These are phyloP conservation scores for Lipomyces lipofer DNA, from an alignment of 805 yeast genomes.

Conservation along the genomic window DNA sequence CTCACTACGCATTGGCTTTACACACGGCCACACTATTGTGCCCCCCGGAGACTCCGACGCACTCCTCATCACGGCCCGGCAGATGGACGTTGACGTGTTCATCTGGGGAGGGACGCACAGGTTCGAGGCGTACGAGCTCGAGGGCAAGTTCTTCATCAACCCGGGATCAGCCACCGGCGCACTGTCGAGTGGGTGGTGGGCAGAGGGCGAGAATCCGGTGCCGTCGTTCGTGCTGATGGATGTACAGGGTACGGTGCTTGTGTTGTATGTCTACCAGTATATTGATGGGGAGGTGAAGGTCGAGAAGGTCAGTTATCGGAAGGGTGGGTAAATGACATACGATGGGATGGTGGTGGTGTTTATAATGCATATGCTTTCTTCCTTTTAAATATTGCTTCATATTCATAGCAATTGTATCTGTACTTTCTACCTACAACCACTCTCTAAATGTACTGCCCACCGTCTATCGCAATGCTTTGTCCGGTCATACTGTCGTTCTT, in stretches of 20 bases:
- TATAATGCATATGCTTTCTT: background rate
- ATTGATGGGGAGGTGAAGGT: slow-evolving; percentile 84
- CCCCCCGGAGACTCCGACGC: slow-evolving; percentile 89
- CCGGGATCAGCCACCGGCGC: slow-evolving; percentile 99
- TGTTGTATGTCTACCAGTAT: slow-evolving; percentile 80
- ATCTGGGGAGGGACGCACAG: slow-evolving; percentile 92
- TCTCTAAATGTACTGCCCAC: slow-evolving; percentile 35
- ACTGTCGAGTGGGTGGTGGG: slow-evolving; percentile 62
- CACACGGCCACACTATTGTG: slow-evolving; percentile 78
- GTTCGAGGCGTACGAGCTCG: slow-evolving; percentile 90
- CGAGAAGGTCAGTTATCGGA: slow-evolving; percentile 75
- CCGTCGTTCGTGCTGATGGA: slow-evolving; percentile 91
- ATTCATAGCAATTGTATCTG: background rate
- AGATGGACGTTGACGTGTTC: slow-evolving; percentile 86
- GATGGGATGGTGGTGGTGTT: background rate
- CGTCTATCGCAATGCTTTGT: slow-evolving; percentile 45
- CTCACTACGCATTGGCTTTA: slow-evolving; percentile 74
- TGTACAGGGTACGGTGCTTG: slow-evolving; percentile 74
- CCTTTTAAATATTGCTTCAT: background rate
- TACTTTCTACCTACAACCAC: background rate
- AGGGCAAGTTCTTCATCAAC: slow-evolving; percentile 89
- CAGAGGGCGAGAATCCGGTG: slow-evolving; percentile 53
- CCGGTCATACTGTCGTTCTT: slow-evolving; percentile 36
- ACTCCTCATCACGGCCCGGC: slow-evolving; percentile 77
- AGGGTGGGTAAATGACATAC: slow-evolving; percentile 38